These are phyloP conservation scores for Chaetomium sp. DNA, from an alignment of 2,329 filamentous ascomycete species.

Conservation along the genomic window DNA sequence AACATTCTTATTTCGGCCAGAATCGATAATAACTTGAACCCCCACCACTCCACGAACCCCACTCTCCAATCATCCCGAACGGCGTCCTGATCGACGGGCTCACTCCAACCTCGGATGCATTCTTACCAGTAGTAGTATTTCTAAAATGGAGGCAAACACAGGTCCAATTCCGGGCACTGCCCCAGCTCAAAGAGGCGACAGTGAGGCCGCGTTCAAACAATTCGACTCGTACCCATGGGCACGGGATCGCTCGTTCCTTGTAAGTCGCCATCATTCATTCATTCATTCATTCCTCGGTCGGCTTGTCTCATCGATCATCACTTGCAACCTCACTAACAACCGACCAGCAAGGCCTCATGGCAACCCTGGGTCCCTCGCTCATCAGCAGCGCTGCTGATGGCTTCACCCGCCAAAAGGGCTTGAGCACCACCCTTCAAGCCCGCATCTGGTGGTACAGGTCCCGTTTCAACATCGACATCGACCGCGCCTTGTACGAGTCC, in stretches of 20 bases:
- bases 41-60: not conserved
- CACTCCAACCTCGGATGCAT: constrained; percentile 7
- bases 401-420: constrained; percentile 40
- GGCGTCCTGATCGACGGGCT: not conserved
- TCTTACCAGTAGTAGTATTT: constrained; percentile 7
- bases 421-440: constrained; percentile 62
- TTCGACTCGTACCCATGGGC: constrained; percentile 70
- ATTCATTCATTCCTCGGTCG: not conserved
- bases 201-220: constrained; percentile 54
- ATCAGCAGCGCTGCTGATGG: constrained; percentile 21
- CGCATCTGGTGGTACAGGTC: constrained; percentile 45
- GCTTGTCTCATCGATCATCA: not conserved
- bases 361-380: constrained; percentile 32
- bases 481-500: constrained; percentile 30
- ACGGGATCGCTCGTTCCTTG: constrained; percentile 68
- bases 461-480: constrained; percentile 29
- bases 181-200: constrained; percentile 6
- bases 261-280: constrained; percentile 42
- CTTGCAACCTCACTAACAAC: constrained; percentile 14
- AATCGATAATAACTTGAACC: constrained; percentile 10
- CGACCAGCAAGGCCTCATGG: constrained; percentile 33
- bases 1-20: not conserved
- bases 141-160: constrained; percentile 17
- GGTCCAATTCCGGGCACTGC: not conserved
- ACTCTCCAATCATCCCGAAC: not conserved